Conservation (phyloP, 169 alveolate species). For the Plasmodium knowlesi region DNA sequence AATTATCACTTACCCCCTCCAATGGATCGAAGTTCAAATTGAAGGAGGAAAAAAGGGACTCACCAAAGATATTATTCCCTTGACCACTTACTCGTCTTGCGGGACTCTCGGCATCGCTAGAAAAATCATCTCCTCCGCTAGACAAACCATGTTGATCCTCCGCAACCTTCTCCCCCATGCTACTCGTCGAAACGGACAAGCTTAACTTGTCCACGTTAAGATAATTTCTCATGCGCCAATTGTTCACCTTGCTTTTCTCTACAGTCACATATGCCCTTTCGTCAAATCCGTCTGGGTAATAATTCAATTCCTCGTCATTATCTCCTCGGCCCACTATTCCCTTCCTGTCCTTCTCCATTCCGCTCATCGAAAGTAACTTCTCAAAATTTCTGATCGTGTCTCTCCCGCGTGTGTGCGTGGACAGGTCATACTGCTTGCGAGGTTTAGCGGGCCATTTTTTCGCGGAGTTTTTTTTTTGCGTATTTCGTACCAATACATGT, state of each 20-base stretch:
- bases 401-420: background rate
- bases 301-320: background rate
- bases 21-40: background rate
- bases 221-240: background rate
- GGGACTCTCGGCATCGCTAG: background rate
- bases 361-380: background rate
- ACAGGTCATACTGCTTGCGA: background rate
- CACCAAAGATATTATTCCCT: background rate
- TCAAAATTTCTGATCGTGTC: background rate
- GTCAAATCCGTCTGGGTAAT: background rate
- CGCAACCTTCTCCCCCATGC: background rate
- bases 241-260: background rate
- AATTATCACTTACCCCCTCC: too few relatives aligned
- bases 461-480: background rate
- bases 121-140: background rate
- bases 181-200: background rate
- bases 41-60: conserved; percentile 29
- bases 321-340: background rate
- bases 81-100: background rate
- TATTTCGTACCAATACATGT: background rate
- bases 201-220: background rate
- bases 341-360: background rate
- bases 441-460: background rate
- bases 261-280: background rate
- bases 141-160: background rate